Evolutionary conservation across 805 yeast genomes (phyloP).

Genomic region (Wickerhamiella vanderwaltii): DNA sequence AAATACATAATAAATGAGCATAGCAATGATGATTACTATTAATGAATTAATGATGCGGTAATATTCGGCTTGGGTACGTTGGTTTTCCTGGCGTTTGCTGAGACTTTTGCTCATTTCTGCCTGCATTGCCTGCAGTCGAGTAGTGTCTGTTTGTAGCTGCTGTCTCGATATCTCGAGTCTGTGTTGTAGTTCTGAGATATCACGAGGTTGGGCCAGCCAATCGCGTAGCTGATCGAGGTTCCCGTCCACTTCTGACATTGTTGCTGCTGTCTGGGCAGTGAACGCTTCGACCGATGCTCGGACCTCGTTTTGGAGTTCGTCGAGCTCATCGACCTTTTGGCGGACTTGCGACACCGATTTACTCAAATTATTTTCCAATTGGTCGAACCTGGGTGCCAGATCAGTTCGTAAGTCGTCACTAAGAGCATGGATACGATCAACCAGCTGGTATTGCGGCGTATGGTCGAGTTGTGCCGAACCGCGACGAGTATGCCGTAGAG

Average conservation of each 20-base stretch:
- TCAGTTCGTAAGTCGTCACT: slow-evolving; percentile 38
- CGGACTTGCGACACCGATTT: slow-evolving; percentile 19
- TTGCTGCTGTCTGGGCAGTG: slow-evolving; percentile 15
- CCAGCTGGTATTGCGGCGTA: slow-evolving; percentile 21
- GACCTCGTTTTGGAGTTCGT: slow-evolving; percentile 19
- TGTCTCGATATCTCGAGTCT: slow-evolving; percentile 19
- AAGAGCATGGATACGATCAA: slow-evolving; percentile 49
- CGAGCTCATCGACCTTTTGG: slow-evolving; percentile 20
- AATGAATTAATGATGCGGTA: slow-evolving; percentile 10
- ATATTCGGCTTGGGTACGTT: slow-evolving; percentile 14
- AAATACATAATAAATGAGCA: slow-evolving; percentile 6
- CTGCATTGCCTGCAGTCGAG: slow-evolving; percentile 20
- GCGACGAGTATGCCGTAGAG: slow-evolving; percentile 21
- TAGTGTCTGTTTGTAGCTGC: slow-evolving; percentile 20
- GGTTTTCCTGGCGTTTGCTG: slow-evolving; percentile 18
- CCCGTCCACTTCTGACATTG: slow-evolving; percentile 18
- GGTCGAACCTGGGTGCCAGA: slow-evolving; percentile 35
- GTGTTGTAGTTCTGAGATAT: slow-evolving; percentile 19
- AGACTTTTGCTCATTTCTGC: slow-evolving; percentile 16
- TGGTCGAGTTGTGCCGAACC: slow-evolving; percentile 30
- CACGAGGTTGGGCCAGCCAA: slow-evolving; percentile 21
- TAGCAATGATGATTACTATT: slow-evolving; percentile 13
- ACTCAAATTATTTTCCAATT: slow-evolving; percentile 17
- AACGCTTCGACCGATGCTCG: slow-evolving; percentile 18
- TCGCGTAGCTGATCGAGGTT: slow-evolving; percentile 20